These are phyloP conservation scores for Spathaspora arborariae DNA, from an alignment of 805 yeast species.

Conservation along the genomic window DNA sequence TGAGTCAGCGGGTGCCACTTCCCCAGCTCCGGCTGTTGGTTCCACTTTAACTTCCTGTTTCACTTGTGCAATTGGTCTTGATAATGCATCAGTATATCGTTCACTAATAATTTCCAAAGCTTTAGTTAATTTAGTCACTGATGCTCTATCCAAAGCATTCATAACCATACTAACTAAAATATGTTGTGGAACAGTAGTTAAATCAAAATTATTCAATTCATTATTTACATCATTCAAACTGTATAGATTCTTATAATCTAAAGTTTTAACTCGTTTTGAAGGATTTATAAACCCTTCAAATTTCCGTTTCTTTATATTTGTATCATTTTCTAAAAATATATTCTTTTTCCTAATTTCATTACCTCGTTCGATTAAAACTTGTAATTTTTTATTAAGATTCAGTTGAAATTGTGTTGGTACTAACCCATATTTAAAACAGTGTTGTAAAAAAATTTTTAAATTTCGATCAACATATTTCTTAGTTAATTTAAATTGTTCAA, in stretches of 20 bases:
- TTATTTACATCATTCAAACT: conserved; percentile 60
- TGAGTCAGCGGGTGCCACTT: conserved; percentile 10
- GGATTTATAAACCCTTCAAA: conserved; percentile 40
- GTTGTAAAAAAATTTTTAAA: conserved; percentile 42
- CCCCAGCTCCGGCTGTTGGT: too few relatives aligned
- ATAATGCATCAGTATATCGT: conserved; percentile 49
- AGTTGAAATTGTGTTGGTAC: conserved; percentile 31
- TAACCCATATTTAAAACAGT: conserved; percentile 31
- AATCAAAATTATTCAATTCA: conserved; percentile 65
- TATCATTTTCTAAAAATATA: conserved; percentile 27
- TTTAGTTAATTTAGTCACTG: conserved; percentile 49
- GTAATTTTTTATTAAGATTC: conserved; percentile 25
- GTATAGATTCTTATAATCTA: conserved; percentile 59
- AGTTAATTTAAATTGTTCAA: conserved; percentile 49
- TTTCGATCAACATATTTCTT: conserved; percentile 63
- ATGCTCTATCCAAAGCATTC: conserved; percentile 58
- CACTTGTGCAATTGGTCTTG: neutral
- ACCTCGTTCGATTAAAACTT: conserved; percentile 31
- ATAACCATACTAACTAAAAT: conserved; percentile 62
- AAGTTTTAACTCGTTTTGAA: conserved; percentile 22
- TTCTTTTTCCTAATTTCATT: conserved; percentile 40
- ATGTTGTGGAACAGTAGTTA: conserved; percentile 61
- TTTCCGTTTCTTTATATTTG: conserved; percentile 31
- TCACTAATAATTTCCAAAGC: conserved; percentile 69
- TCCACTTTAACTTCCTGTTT: neutral